Evolutionary conservation across 495 filamentous ascomycete species (phyloP), one percentile per base, ranked within the genome.

Genomic region (Hypoxylon fragiforme): DNA sequence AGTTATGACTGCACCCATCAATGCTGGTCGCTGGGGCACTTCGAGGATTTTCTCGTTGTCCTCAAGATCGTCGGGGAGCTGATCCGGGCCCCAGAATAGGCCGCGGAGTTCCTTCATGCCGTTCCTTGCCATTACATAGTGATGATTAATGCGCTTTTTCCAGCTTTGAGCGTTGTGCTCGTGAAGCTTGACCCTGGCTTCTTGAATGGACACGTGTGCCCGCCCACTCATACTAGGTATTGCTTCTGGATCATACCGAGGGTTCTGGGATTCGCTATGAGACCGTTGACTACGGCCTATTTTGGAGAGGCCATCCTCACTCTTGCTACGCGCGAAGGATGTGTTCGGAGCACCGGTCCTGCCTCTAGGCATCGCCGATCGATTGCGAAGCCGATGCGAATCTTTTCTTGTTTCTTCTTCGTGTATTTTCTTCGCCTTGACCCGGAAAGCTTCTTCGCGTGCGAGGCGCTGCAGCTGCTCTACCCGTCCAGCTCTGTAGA

Each of bases 391-490:
- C 40, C 74, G 71, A 48, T 57, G 63, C 5, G 70, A 66, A n/a
- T 75, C 77, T 66, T 65, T 86, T 67, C 57, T 85, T 69, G 59
- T 69, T 39, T 84, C 78, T 26, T 84, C 83, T 50, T 87, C 85
- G 26, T 81, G 77, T 32, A 99, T 82, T 64, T 87, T 92, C 58
- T 90, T 91, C 4, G 86, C 79, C 62, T 99, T 99, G 37, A 95
- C 73, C 4, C 82, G 71, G 72, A 92, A 97, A 0, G 94, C 92
- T 35, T 95, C 90, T 70, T 96, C 90, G 18, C 94, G 81, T 9
- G 92, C 92, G 51, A 92, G 72, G 11, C 94, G 82, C 64, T 97
- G 92, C 64, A 84, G 81, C 71, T 97, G 90, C 63, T 99, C 94
- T 40, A 90, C 75, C 16, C 95, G 73, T 1, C 95, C 94, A 15